These are phyloP conservation scores for Dothideomycetes sp. DNA, from an alignment of 2,329 filamentous ascomycete species.

Conservation along the genomic window DNA sequence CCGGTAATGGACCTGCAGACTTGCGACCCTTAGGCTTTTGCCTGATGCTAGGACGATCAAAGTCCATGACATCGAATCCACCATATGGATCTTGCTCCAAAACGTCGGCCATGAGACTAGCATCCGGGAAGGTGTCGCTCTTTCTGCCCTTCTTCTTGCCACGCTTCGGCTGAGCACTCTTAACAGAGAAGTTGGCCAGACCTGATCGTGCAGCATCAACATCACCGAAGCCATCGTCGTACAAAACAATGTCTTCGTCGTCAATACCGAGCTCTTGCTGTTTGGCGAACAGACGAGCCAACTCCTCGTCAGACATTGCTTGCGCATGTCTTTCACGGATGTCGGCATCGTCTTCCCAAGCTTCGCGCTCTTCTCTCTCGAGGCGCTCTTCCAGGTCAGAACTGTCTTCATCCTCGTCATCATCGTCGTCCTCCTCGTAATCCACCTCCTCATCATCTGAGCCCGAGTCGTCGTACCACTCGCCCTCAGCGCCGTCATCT, in stretches of 20 bases:
- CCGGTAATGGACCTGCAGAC: constrained; percentile 34
- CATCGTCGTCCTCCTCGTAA: constrained; percentile 32
- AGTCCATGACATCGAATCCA: constrained; percentile 80
- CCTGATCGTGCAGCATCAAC: constrained; percentile 23
- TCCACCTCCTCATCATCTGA: constrained; percentile 27
- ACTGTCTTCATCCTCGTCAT: constrained; percentile 28
- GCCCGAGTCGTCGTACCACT: constrained; percentile 11
- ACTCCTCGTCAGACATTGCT: constrained; percentile 48
- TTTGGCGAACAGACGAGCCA: constrained; percentile 53
- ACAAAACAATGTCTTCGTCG: constrained; percentile 49
- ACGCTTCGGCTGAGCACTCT: constrained; percentile 17
- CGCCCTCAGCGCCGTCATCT: constrained; percentile 17
- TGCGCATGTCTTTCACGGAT: constrained; percentile 31
- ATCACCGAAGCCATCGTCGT: constrained; percentile 34
- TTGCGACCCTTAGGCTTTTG: constrained; percentile 51
- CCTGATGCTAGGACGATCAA: constrained; percentile 58
- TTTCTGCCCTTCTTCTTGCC: constrained; percentile 16
- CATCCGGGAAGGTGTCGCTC: constrained; percentile 41
- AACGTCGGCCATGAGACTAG: constrained; percentile 48
- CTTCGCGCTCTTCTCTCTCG: constrained; percentile 25
- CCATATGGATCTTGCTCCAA: constrained; percentile 53
- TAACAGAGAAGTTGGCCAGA: constrained; percentile 20
- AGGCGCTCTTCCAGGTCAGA: constrained; percentile 27
- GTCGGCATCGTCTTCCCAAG: constrained; percentile 33
- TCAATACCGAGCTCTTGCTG: constrained; percentile 56